Evolutionary conservation across 176 grass and related monocot species (phyloP).

Genomic region (Hordeum vulgare): MorexV3_pseudomolecules_assembly NC_058522.1:117166809-117167308

Average conservation of each 20-base stretch:
- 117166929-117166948: conserved; percentile 41
- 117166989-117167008: conserved; percentile 81
- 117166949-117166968: conserved; percentile 68
- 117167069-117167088: conserved; percentile 29
- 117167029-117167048: conserved; percentile 44
- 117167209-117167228: conserved; percentile 90
- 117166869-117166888: conserved; percentile 74
- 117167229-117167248: conserved; percentile 94
- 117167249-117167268: conserved; percentile 82
- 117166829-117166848: conserved; percentile 68
- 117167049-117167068: conserved; percentile 42
- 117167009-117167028: conserved; percentile 98
- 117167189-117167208: conserved; percentile 81
- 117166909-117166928: conserved; percentile 65
- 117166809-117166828: conserved; percentile 63
- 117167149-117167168: conserved; percentile 46
- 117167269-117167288: conserved; percentile 83
- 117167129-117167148: conserved; percentile 6
- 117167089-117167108: conserved; percentile 84
- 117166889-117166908: conserved; percentile 63
- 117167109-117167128: conserved; percentile 79
- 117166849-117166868: conserved; percentile 68
- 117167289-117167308: conserved; percentile 80
- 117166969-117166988: conserved; percentile 55
- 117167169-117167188: conserved; percentile 70